Evolutionary conservation across 2,329 filamentous ascomycete species (phyloP).

Genomic region (Hymenoscyphus linearis): DNA sequence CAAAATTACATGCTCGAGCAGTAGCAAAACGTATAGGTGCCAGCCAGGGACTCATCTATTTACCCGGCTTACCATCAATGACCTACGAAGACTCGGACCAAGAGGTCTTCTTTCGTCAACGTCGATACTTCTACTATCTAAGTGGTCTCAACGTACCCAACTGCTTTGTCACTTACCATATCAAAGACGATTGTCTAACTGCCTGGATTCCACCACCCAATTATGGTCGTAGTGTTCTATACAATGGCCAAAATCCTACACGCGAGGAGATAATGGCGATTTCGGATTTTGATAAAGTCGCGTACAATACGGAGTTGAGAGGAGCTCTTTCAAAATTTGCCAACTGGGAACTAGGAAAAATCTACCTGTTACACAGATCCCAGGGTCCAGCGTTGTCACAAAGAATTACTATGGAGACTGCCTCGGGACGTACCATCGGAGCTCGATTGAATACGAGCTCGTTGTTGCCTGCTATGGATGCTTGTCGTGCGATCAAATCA

Average conservation of each 20-base stretch:
- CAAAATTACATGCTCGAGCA: conserved; percentile 44
- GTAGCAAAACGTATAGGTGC: conserved; percentile 39
- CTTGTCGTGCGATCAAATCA: conserved; percentile 75
- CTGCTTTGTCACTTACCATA: conserved; percentile 52
- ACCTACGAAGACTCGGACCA: conserved; percentile 55
- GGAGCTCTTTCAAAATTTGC: conserved; percentile 46
- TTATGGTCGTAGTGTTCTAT: conserved; percentile 55
- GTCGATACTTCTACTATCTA: conserved; percentile 58
- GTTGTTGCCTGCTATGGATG: conserved; percentile 70
- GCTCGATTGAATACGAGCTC: conserved; percentile 42
- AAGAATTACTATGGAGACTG: not conserved
- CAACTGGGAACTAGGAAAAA: conserved; percentile 33
- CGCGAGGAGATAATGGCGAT: conserved; percentile 54
- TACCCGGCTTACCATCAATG: conserved; percentile 44
- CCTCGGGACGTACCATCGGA: not conserved
- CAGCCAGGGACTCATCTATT: conserved; percentile 48
- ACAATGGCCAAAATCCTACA: conserved; percentile 56
- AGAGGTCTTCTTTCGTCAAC: conserved; percentile 50
- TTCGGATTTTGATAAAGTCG: conserved; percentile 68
- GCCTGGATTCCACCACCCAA: conserved; percentile 68
- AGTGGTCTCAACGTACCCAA: conserved; percentile 49
- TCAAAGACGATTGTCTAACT: conserved; percentile 54
- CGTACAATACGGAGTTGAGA: conserved; percentile 46
- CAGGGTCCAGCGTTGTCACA: conserved; percentile 30
- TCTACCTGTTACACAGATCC: conserved; percentile 42